Evolutionary conservation across 768 basidiomycete genomes (phyloP), one percentile per base, ranked within the genome.

Genomic region (Hemileccinum rubropunctum): DNA sequence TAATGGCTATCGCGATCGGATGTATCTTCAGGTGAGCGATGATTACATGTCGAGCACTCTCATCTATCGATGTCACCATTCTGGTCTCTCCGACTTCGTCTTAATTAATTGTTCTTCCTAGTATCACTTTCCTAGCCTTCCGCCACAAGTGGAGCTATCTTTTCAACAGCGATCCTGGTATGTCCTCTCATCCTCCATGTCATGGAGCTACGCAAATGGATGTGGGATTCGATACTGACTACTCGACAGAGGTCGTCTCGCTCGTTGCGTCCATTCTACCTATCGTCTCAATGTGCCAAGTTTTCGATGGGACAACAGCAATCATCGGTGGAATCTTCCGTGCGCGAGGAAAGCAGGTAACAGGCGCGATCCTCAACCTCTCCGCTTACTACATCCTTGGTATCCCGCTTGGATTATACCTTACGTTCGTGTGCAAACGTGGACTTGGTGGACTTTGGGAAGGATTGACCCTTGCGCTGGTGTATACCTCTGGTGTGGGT

Each of bases 301-400:
- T 95, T 4, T 87, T 94, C 50, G 95, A 99, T 58, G 91, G 86
- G 1, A 73, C 82, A 11, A 64, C 77, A 3, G 83, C 78, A 0
- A 79, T 93, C 6, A 76, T 82, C 0, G 79, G 76, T 7, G 94
- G 94, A 3, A 81, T 97, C 52, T 75, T 98, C 47, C 78, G 95
- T 38, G 87, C 94, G 0, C 73, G 82, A 34, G 94, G 94, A 18
- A 88, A 86, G 66, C 88, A 88, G 69, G 83, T 73, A 45, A 65
- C 79, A 0, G 90, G 91, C 4, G 91, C 92, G 0, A 44, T 94
- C 11, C 74, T 93, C 36, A 54, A 54, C 41, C 45, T 53, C 61
- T 80, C 80, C 42, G 83, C 86, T 3, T 94, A 94, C 68, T 94
- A 95, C 58, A 67, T 85, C 49, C 69, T 94, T 53, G 90, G 90